Conservation (phyloP, 768 basidiomycete genomes). For the Coprinellus aureogranulatus region DNA sequence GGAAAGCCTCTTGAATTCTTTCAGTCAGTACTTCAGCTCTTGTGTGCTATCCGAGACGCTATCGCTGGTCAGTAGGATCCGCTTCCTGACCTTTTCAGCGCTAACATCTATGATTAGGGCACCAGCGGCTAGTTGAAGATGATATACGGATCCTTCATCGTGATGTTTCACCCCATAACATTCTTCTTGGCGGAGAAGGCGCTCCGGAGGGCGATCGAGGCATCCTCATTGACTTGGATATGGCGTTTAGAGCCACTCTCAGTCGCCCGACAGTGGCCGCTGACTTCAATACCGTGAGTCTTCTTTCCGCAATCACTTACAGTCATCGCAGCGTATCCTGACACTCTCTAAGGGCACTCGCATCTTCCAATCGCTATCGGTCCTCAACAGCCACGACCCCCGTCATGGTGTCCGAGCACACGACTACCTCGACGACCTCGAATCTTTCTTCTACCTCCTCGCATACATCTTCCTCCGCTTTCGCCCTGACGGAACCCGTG, state of each 20-base stretch:
- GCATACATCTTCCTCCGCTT: neutral
- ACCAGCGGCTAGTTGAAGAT: neutral
- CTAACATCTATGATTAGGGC: neutral
- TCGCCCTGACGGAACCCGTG: neutral
- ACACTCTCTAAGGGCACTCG: neutral
- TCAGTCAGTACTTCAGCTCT: neutral
- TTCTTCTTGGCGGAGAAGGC: neutral
- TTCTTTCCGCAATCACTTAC: neutral
- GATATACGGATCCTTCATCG: neutral
- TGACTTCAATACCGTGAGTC: neutral
- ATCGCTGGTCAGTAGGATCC: constrained; percentile 8
- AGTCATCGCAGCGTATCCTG: neutral
- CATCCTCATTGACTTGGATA: constrained; percentile 6
- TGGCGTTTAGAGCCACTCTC: neutral
- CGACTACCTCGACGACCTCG: constrained; percentile 2
- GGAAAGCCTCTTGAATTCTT: constrained; percentile 5
- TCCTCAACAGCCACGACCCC: neutral
- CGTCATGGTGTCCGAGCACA: neutral
- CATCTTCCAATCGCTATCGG: neutral
- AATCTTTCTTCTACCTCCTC: neutral
- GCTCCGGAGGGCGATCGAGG: neutral
- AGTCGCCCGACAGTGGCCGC: neutral
- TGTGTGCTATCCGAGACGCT: constrained; percentile 12
- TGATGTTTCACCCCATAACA: neutral
- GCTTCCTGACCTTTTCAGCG: neutral